Base-by-base conservation (phyloP, 345 rosid genomes). In the Balakata baccata region DNA sequence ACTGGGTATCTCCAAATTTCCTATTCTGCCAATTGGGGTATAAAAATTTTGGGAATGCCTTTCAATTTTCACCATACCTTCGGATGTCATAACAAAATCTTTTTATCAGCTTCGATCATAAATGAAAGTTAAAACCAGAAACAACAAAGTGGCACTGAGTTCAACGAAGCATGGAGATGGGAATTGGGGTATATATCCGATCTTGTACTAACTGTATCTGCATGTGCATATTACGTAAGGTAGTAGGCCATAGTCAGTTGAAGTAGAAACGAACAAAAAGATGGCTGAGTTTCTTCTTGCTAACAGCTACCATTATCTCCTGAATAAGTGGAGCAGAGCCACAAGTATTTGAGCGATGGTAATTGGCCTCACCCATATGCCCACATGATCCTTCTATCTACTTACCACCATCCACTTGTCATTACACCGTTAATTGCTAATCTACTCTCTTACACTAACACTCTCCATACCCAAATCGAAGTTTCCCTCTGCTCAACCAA, bases 401-500 rank as follows among this genome's bases (percentile, higher is more conserved):
- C 74, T 74, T 74, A 20, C 0, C 76, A 76, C 17, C 58, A 9
- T 64, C 87, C 86, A 85, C 84, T 74, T 87, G 88, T 66, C 86
- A 53, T 11, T 0, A 65, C 72, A 6, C 49, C 5, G 68, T 81
- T 47, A 79, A 74, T 78, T 73, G 81, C 88, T 81, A 86, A 84
- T 85, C 89, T 78, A 49, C 62, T 69, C 57, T 2, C 34, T 29
- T 29, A 29, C 34, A 29, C 34, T 37, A 20, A 16, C 22, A 6
- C 51, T 14, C 29, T 52, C 66, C 60, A 0, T 59, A 20, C 34
- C 67, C 80, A 23, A 43, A 60, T 34, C 9, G 34, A n/a, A 57
- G 12, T 20, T 20, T 47, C 23, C 73, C 71, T 25, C 67, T n/a
- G 73, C 52, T 53, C 70, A 11, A 54, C 25, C 8, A 53, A 17